A percentile compares a stretch with the other conserved stretches of the same genome.
Evolutionary conservation across 345 rosid genomes (phyloP).

Genomic region (rapeseed (Brassica napus)): Da-Ae NC_063452.1:35299501-35300000

Average conservation of each 20-base stretch:
- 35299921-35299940: not conserved
- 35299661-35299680: conserved; percentile 3
- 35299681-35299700: not conserved
- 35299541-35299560: not conserved
- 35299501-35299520: conserved; percentile 99
- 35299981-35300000: conserved; percentile 95
- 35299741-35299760: conserved; percentile 8
- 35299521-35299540: conserved; percentile 1
- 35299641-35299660: not conserved
- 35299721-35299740: not conserved
- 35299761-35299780: not conserved
- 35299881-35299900: conserved; percentile 23
- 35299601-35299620: not conserved
- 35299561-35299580: not conserved
- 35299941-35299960: conserved; percentile 44
- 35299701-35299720: not conserved
- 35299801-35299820: conserved; percentile 67
- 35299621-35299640: not conserved
- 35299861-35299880: conserved; percentile 88
- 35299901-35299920: conserved; percentile 1
- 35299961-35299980: conserved; percentile 75
- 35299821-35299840: conserved; percentile 80
- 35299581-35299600: conserved; percentile 2
- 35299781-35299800: conserved; percentile 78
- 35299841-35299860: conserved; percentile 87